phyloP scores from a whole-genome alignment of 306 rosid species.

The Quercus wislizeni region DNA sequence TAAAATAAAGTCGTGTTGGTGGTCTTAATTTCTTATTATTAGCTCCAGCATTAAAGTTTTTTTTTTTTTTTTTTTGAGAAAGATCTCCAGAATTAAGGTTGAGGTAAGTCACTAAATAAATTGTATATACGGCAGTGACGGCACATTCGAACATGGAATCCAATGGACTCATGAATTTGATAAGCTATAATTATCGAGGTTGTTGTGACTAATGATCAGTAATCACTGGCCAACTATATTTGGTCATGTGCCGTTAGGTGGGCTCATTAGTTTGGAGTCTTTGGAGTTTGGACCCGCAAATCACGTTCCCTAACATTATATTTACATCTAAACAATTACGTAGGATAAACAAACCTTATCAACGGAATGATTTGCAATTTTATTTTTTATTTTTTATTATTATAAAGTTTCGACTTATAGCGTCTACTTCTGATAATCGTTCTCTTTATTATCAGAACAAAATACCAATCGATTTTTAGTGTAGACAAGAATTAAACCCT shows the following conservation, averaged over 20 bases:
- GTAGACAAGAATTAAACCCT: accelerated
- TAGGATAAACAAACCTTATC: neutral
- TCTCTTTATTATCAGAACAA: too few species aligned
- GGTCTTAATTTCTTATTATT: too few species aligned
- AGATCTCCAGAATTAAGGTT: too few species aligned
- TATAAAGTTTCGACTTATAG: too few species aligned
- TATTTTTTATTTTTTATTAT: too few species aligned
- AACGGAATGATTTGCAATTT: too few species aligned
- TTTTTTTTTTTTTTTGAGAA: too few species aligned
- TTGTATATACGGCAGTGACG: neutral
- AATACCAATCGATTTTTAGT: too few species aligned
- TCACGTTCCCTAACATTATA: neutral
- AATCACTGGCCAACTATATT: neutral
- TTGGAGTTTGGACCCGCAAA: neutral
- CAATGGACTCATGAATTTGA: neutral
- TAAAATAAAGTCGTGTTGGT: too few species aligned
- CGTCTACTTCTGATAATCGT: too few species aligned
- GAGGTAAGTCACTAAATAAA: neutral
- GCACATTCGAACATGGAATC: slow-evolving; percentile 23
- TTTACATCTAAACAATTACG: neutral
- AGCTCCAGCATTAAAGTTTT: too few species aligned
- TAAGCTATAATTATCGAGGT: neutral
- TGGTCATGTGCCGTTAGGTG: neutral
- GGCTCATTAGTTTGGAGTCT: too few species aligned
- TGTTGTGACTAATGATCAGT: neutral